Base-by-base conservation (phyloP, 805 yeast species). In the Zygoascus flipseniorum region DNA sequence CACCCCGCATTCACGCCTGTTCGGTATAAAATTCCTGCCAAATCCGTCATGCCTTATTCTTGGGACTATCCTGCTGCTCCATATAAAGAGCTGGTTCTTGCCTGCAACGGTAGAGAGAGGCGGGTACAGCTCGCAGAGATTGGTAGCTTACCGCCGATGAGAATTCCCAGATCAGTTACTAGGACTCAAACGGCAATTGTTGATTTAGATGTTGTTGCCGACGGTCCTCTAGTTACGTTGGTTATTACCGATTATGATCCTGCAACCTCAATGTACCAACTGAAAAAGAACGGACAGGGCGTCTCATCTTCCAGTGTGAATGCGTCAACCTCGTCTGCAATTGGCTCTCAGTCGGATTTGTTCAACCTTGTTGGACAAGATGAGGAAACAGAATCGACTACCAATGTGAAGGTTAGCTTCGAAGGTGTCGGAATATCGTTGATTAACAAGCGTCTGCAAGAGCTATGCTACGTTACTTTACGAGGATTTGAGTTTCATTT, bases 61-160 rank as follows among this genome's bases (percentile, higher is more conserved):
- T 93, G 97, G 90, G 99, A 93, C 66, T 93, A 79, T 69, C 99
- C 99, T 0, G 89, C 95, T 51, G 97, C 96, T 0, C 72, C 79
- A 9, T 78, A 84, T 47, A 90, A 89, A 66, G 97, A 90, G 63
- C 69, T 93, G 32, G 76, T 89, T 2, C 68, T 93, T 35, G 74
- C 89, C 54, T 76, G 85, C 10, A 84, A 83, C 48, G 86, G 86
- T 1, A 75, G 83, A 31, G 90, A 86, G 63, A 76, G 97, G 54
- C 80, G 81, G 47, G 77, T 95, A 19, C 95, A 89, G 62, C 69
- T 93, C 51, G 93, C 96, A 0, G 98, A 93, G 66, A 92, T 93
- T 61, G 99, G 99, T 23, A 85, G 85, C 55, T 73, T 89, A 56
- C 82, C 83, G 56, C 98, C 98, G 0, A 86, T 92, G 81, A 79